Evolutionary conservation across 2,329 filamentous ascomycete species (phyloP).

Genomic region (Stagonosporopsis rhizophila): DNA sequence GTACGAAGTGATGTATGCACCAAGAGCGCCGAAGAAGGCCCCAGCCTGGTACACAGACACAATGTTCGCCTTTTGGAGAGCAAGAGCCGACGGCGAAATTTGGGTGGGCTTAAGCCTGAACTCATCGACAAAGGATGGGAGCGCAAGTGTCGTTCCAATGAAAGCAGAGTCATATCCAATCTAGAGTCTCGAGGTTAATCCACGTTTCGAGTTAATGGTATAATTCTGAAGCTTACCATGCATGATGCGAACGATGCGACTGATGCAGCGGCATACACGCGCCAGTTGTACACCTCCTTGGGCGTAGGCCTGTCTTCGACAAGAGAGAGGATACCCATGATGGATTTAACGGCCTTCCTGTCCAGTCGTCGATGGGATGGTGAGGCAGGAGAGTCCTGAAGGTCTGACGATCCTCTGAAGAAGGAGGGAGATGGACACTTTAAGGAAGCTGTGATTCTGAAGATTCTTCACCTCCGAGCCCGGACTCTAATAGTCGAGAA

Average conservation of each 20-base stretch:
- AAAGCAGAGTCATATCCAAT: constrained; percentile 75
- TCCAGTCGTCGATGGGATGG: constrained; percentile 1
- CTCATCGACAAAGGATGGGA: constrained; percentile 72
- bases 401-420: constrained; percentile 6
- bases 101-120: constrained; percentile 63
- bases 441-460: constrained; percentile 8
- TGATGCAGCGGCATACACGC: constrained; percentile 61
- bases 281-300: constrained; percentile 65
- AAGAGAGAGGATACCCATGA: constrained; percentile 40
- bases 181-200: constrained; percentile 55
- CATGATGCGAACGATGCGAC: constrained; percentile 63
- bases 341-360: constrained; percentile 5
- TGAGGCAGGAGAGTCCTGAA: constrained; percentile 6
- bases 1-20: constrained; percentile 67
- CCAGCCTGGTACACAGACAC: constrained; percentile 83
- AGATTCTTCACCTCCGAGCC: constrained; percentile 19
- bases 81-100: constrained; percentile 57
- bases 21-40: constrained; percentile 74
- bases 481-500: constrained; percentile 16
- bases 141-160: constrained; percentile 74
- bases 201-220: constrained; percentile 38
- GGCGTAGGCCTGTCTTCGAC: constrained; percentile 59
- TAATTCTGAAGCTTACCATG: constrained; percentile 32
- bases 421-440: constrained; percentile 5
- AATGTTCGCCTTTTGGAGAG: constrained; percentile 73